phyloP scores from a whole-genome alignment of 2,329 filamentous ascomycete species.

The Xylaria polymorpha region DNA sequence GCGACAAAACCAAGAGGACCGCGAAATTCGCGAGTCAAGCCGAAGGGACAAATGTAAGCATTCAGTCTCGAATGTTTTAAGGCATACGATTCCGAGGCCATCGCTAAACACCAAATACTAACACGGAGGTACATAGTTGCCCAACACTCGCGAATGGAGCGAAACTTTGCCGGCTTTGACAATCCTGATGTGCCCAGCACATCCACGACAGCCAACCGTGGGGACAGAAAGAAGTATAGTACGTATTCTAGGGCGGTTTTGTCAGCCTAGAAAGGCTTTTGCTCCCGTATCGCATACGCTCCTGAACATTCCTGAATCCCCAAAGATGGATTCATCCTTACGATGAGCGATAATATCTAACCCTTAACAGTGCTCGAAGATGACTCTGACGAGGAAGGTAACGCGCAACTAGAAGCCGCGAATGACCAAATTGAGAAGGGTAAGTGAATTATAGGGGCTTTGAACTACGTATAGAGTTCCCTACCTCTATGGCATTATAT shows the following conservation, averaged over 20 bases:
- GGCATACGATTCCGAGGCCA: neutral
- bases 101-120: neutral
- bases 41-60: constrained; percentile 63
- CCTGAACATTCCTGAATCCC: neutral
- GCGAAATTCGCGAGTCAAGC: constrained; percentile 72
- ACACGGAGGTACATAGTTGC: constrained; percentile 31
- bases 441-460: constrained; percentile 11
- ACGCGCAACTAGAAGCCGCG: constrained; percentile 65
- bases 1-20: constrained; percentile 66
- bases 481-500: neutral
- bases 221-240: constrained; percentile 76
- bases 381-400: constrained; percentile 52
- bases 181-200: constrained; percentile 40
- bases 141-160: constrained; percentile 66
- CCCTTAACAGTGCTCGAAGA: constrained; percentile 30
- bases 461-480: neutral
- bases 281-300: neutral
- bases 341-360: constrained; percentile 12
- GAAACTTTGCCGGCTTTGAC: constrained; percentile 58
- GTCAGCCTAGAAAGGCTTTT: neutral
- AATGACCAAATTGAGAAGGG: constrained; percentile 71
- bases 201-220: constrained; percentile 55
- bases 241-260: constrained; percentile 9
- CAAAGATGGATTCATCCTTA: neutral
- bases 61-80: neutral